phyloP scores from a whole-genome alignment of 768 basidiomycete genomes.

The Rhodotorula sphaerocarpa region DNA sequence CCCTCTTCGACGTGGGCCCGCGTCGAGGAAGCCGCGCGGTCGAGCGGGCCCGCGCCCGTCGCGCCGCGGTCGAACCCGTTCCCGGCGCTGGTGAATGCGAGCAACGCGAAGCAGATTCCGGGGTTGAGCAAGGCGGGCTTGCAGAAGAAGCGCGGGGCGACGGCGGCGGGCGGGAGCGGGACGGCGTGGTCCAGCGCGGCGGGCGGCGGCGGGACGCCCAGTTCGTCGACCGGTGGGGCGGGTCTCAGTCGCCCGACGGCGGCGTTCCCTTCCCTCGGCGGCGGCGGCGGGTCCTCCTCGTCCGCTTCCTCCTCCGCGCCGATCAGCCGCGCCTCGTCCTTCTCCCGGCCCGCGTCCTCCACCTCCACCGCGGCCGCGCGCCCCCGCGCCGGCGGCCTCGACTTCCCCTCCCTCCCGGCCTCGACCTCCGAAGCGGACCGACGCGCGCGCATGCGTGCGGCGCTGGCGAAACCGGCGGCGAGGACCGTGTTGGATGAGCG shows the following conservation, averaged over 20 bases:
- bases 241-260: neutral
- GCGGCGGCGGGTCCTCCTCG: neutral
- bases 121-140: conserved; percentile 17
- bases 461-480: conserved; percentile 8
- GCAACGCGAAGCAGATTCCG: conserved; percentile 17
- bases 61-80: conserved; percentile 21
- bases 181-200: conserved; percentile 22
- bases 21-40: conserved; percentile 27
- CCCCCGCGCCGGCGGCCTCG: conserved; percentile 16
- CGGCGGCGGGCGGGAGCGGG: neutral
- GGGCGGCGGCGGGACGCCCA: neutral
- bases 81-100: conserved; percentile 28
- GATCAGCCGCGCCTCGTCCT: neutral
- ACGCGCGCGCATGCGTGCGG: conserved; percentile 20
- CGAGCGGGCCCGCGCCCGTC: conserved; percentile 14
- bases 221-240: neutral
- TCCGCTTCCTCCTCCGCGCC: neutral
- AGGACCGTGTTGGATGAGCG: conserved; percentile 15
- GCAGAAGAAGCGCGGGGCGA: conserved; percentile 4
- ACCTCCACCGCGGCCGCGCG: neutral
- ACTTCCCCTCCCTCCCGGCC: conserved; percentile 20
- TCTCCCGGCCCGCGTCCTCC: conserved; percentile 12
- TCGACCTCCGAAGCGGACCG: conserved; percentile 1
- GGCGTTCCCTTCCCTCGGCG: conserved; percentile 16
- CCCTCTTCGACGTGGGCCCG: conserved; percentile 26